Evolutionary conservation across 2,329 filamentous ascomycete genomes (phyloP).

Genomic region (Xylaria sp.): DNA sequence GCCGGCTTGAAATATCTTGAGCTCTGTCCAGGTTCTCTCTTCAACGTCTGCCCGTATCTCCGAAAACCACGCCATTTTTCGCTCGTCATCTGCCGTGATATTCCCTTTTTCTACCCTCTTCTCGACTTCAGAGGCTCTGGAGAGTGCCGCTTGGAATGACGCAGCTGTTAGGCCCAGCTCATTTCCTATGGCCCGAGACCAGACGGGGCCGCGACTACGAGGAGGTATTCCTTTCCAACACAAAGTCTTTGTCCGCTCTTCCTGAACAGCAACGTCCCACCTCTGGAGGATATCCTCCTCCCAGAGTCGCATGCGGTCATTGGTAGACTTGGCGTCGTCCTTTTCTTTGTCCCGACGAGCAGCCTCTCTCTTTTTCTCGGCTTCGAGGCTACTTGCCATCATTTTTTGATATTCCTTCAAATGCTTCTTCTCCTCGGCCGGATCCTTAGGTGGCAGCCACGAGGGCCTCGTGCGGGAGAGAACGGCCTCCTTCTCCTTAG

Average conservation of each 20-base stretch:
- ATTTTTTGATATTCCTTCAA: conserved; percentile 86
- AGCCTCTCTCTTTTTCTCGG: conserved; percentile 69
- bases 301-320: conserved; percentile 72
- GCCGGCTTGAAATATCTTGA: conserved; percentile 75
- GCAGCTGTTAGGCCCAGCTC: conserved; percentile 73
- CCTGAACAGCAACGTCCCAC: conserved; percentile 76
- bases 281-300: conserved; percentile 80
- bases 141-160: conserved; percentile 77
- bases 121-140: conserved; percentile 73
- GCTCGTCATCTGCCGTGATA: conserved; percentile 64
- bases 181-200: conserved; percentile 78
- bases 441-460: conserved; percentile 88
- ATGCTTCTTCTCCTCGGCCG: conserved; percentile 90
- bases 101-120: conserved; percentile 63
- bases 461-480: conserved; percentile 83
- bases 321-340: conserved; percentile 65
- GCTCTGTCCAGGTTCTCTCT: conserved; percentile 73
- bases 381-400: conserved; percentile 73
- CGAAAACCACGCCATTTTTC: conserved; percentile 69
- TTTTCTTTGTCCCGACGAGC: conserved; percentile 63
- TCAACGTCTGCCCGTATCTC: conserved; percentile 73
- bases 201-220: conserved; percentile 74
- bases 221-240: conserved; percentile 86
- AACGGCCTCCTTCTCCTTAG: conserved; percentile 87
- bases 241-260: conserved; percentile 76